These are phyloP conservation scores for Myxozyma sirexii DNA, from an alignment of 805 yeast species.

Conservation along the genomic window DNA sequence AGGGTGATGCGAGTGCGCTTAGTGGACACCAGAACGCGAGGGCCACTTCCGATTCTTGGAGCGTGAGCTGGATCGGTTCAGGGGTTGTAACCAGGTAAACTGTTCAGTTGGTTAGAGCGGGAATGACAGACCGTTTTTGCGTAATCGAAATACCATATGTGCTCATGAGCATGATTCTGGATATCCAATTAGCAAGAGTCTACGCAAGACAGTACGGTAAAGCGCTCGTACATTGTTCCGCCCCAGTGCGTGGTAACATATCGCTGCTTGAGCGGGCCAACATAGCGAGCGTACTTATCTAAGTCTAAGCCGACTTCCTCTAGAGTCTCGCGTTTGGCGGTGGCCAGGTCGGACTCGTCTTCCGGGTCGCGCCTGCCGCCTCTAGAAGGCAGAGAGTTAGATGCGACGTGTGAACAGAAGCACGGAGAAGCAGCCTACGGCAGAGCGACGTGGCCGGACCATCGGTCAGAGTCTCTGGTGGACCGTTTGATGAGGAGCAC, in stretches of 20 bases:
- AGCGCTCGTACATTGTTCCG: constrained; percentile 28
- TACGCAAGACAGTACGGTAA: not conserved
- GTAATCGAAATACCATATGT: constrained; percentile 39
- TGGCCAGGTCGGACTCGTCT: constrained; percentile 42
- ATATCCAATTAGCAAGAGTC: too few species aligned
- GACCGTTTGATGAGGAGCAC: constrained; percentile 46
- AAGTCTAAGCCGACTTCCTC: constrained; percentile 49
- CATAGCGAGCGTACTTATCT: constrained; percentile 35
- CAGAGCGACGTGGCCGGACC: constrained; percentile 48
- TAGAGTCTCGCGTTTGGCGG: constrained; percentile 44
- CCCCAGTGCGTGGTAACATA: constrained; percentile 43
- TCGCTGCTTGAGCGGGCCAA: constrained; percentile 45
- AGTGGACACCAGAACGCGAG: constrained; percentile 46
- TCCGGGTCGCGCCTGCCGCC: constrained; percentile 46
- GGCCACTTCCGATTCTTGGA: constrained; percentile 45
- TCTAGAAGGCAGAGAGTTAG: not conserved
- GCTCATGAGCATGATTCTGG: constrained; percentile 42
- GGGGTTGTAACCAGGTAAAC: constrained; percentile 40
- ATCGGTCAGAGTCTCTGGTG: constrained; percentile 42
- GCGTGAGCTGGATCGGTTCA: constrained; percentile 31
- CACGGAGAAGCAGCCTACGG: constrained; percentile 35
- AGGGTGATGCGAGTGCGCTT: constrained; percentile 33
- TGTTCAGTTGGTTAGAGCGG: not conserved
- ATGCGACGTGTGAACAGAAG: not conserved
- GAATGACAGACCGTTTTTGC: too few species aligned